These are phyloP conservation scores for Vigna radiata DNA, from an alignment of 306 rosid species.

Conservation along the genomic window DNA sequence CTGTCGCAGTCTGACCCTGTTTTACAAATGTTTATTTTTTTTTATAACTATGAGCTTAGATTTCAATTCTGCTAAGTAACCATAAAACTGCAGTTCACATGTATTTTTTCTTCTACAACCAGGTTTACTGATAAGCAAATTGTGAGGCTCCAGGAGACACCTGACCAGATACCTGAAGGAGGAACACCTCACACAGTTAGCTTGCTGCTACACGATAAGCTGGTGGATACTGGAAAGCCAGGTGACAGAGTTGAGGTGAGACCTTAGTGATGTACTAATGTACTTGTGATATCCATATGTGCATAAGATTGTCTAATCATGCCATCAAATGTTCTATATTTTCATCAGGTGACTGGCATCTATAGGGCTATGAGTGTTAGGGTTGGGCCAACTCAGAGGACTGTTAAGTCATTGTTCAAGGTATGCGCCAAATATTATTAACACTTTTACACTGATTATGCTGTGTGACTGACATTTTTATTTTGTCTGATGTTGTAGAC, in stretches of 20 bases:
- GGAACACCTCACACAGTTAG: slow-evolving; percentile 99
- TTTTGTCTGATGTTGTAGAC: slow-evolving; percentile 64
- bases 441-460: slow-evolving; percentile 25
- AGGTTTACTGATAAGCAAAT: slow-evolving; percentile 97
- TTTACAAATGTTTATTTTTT: slow-evolving; percentile 3
- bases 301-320: slow-evolving; percentile 26
- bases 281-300: slow-evolving; percentile 27
- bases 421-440: slow-evolving; percentile 42
- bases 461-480: slow-evolving; percentile 35
- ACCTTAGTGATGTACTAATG: slow-evolving; percentile 6
- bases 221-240: slow-evolving; percentile 94
- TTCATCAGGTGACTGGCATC: slow-evolving; percentile 84
- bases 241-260: slow-evolving; percentile 98
- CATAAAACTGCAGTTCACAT: background rate
- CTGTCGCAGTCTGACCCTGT: background rate
- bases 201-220: slow-evolving; percentile 93
- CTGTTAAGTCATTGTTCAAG: slow-evolving; percentile 95
- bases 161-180: slow-evolving; percentile 97
- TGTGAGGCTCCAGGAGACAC: slow-evolving; percentile 98
- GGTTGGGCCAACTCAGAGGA: slow-evolving; percentile 95
- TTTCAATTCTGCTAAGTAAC: slow-evolving; percentile 19
- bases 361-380: slow-evolving; percentile 96
- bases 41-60: background rate
- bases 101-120: slow-evolving; percentile 38
- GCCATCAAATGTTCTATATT: slow-evolving; percentile 37